phyloP scores from a whole-genome alignment of 495 filamentous ascomycete genomes.

The Immersiella caudata region DNA sequence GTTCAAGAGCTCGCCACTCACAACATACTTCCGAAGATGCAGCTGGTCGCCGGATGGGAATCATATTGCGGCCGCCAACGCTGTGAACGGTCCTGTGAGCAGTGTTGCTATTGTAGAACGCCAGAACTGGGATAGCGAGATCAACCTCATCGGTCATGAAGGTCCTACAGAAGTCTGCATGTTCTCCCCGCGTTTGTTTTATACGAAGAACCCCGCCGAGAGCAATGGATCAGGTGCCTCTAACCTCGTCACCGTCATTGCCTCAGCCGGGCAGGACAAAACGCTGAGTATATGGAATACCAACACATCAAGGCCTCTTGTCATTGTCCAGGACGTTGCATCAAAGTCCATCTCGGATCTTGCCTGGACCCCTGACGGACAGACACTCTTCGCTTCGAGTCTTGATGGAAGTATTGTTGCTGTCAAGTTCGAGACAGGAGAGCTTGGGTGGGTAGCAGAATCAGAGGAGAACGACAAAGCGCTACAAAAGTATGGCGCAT shows the following conservation, averaged over 20 bases:
- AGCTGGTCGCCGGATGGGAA: slow-evolving; percentile 97
- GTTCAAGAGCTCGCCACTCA: slow-evolving; percentile 85
- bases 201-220: slow-evolving; percentile 63
- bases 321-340: slow-evolving; percentile 84
- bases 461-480: slow-evolving; percentile 89
- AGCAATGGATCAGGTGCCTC: slow-evolving; percentile 38
- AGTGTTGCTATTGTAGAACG: slow-evolving; percentile 95
- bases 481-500: slow-evolving; percentile 87
- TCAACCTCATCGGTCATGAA: slow-evolving; percentile 96
- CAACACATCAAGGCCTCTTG: slow-evolving; percentile 83
- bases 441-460: slow-evolving; percentile 56
- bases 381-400: slow-evolving; percentile 79
- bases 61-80: slow-evolving; percentile 96
- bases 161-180: slow-evolving; percentile 95
- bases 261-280: slow-evolving; percentile 95
- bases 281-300: slow-evolving; percentile 97
- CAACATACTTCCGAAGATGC: slow-evolving; percentile 94
- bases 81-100: slow-evolving; percentile 94
- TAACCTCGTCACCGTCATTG: slow-evolving; percentile 85
- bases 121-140: slow-evolving; percentile 91
- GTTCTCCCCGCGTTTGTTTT: slow-evolving; percentile 89
- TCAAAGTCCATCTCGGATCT: slow-evolving; percentile 91
- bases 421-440: slow-evolving; percentile 55
- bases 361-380: slow-evolving; percentile 92
- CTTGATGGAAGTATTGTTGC: slow-evolving; percentile 85